Conservation (phyloP, 371 early-diverging fungal species). For the Mortierella sp. region DNA sequence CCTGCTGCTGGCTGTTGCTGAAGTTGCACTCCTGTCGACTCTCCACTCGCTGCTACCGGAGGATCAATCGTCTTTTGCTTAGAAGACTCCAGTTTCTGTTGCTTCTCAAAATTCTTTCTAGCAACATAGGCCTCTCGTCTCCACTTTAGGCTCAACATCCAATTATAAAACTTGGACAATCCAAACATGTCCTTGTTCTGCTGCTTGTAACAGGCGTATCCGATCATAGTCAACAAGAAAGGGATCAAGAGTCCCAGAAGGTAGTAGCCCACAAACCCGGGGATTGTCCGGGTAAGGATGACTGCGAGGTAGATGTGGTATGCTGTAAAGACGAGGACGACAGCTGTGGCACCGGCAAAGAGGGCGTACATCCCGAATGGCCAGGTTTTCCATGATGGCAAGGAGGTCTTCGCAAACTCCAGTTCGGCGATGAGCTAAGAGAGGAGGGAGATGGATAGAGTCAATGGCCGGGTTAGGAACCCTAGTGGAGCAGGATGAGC, state of each 20-base stretch:
- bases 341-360: slow-evolving; percentile 68
- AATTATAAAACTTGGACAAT: slow-evolving; percentile 43
- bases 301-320: slow-evolving; percentile 73
- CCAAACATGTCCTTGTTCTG: slow-evolving; percentile 50
- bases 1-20: slow-evolving; percentile 24
- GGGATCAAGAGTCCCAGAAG: slow-evolving; percentile 73
- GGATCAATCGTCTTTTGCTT: slow-evolving; percentile 24
- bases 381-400: slow-evolving; percentile 82
- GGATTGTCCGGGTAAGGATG: slow-evolving; percentile 35
- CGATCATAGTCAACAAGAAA: slow-evolving; percentile 59
- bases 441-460: neutral
- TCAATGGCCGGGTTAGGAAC: neutral
- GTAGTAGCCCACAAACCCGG: slow-evolving; percentile 69
- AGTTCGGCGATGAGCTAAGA: slow-evolving; percentile 73
- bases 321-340: slow-evolving; percentile 70
- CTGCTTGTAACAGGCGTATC: slow-evolving; percentile 62
- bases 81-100: slow-evolving; percentile 19
- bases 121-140: slow-evolving; percentile 9
- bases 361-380: slow-evolving; percentile 78
- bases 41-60: neutral
- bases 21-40: slow-evolving; percentile 11
- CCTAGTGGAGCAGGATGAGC: neutral
- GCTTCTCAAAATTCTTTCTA: slow-evolving; percentile 23
- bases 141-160: slow-evolving; percentile 34
- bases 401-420: slow-evolving; percentile 79